Percentiles rank a stretch among this genome's conserved stretches.
phyloP scores from a whole-genome alignment of 2,329 filamentous ascomycete species.

The Epichloe hybrida region DNA sequence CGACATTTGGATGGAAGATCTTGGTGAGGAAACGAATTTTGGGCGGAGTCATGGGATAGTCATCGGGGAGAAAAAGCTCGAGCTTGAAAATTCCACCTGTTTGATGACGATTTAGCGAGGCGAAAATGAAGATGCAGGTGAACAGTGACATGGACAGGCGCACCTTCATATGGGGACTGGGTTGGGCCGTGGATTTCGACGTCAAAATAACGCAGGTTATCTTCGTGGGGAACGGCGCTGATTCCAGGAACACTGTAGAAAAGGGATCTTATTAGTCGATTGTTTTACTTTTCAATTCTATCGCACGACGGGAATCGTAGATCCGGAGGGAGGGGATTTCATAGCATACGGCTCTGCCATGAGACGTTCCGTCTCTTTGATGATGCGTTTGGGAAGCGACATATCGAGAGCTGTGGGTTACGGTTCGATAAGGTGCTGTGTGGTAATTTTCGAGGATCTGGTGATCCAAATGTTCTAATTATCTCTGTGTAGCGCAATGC shows the following conservation, averaged over 20 bases:
- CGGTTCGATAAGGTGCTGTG: neutral
- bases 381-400: conserved; percentile 89
- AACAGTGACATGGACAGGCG: conserved; percentile 9
- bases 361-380: conserved; percentile 96
- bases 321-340: conserved; percentile 5
- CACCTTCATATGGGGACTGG: conserved; percentile 91
- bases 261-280: neutral
- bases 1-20: conserved; percentile 98
- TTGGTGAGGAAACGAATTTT: conserved; percentile 98
- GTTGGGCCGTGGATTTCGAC: conserved; percentile 89
- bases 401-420: conserved; percentile 20
- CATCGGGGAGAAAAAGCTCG: conserved; percentile 92
- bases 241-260: conserved; percentile 75
- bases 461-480: neutral
- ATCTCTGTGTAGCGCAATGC: neutral
- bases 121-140: conserved; percentile 4
- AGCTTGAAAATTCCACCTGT: conserved; percentile 80
- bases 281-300: neutral
- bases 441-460: neutral
- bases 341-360: conserved; percentile 80
- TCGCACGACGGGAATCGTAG: neutral
- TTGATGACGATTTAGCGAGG: neutral
- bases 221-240: conserved; percentile 87
- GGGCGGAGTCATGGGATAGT: conserved; percentile 97
- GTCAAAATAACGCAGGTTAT: conserved; percentile 96